Percentiles rank a stretch among this genome's conserved stretches.
Evolutionary conservation across 306 rosid species (phyloP).

Genomic region (Echinosophora koreensis): DNA sequence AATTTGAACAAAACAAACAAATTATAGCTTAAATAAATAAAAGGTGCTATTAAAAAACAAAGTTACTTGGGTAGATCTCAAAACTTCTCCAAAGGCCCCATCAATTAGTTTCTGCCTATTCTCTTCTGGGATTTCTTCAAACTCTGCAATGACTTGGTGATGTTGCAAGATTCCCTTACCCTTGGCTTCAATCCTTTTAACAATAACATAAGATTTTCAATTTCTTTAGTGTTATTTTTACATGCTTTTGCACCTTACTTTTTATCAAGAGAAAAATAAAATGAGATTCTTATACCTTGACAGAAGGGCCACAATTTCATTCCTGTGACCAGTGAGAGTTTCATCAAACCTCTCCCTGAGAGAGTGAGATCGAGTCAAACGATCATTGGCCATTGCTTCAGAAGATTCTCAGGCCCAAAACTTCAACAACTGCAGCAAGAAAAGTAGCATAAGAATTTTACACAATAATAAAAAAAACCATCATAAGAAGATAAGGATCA

Average conservation of each 20-base stretch:
- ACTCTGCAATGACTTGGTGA: constrained; percentile 86
- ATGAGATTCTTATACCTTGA: constrained; percentile 46
- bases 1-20: neutral
- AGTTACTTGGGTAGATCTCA: constrained; percentile 76
- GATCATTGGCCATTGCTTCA: constrained; percentile 48
- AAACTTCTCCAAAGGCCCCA: constrained; percentile 81
- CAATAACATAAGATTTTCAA: neutral
- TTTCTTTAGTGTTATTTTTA: constrained; percentile 27
- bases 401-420: neutral
- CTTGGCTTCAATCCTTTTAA: constrained; percentile 61
- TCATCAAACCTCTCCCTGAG: constrained; percentile 58
- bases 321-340: constrained; percentile 53
- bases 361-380: constrained; percentile 50
- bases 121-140: constrained; percentile 83
- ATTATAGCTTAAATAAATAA: neutral
- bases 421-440: constrained; percentile 27
- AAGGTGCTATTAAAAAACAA: too few species aligned
- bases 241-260: constrained; percentile 7
- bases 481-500: constrained; percentile 35
- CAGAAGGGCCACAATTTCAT: constrained; percentile 52
- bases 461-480: constrained; percentile 19
- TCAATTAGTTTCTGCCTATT: constrained; percentile 65
- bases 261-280: neutral
- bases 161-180: constrained; percentile 95
- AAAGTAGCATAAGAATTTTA: constrained; percentile 8